A percentile compares a stretch with the other conserved stretches of the same genome.
phyloP scores from a whole-genome alignment of 139 green algal genomes.

The Marvania coccoides region DNA sequence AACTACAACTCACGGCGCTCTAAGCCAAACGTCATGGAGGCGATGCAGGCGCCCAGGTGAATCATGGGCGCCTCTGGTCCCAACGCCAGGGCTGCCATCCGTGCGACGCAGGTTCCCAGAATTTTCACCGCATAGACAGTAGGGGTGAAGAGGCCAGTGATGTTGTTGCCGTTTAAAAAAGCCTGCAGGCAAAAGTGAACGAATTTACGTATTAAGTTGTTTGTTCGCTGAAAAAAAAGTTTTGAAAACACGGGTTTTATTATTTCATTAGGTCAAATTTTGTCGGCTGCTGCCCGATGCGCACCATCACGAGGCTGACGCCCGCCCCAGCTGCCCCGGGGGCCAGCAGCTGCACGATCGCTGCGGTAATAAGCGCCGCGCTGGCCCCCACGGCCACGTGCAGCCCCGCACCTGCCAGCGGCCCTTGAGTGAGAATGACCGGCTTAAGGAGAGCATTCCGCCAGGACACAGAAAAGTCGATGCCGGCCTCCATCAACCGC shows the following conservation, averaged over 20 bases:
- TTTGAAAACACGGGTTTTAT: too few relatives aligned
- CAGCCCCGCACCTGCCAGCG: too few relatives aligned
- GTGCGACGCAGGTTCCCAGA: conserved; percentile 26
- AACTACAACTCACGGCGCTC: conserved; percentile 2
- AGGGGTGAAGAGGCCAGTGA: conserved; percentile 36
- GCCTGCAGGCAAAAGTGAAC: too few relatives aligned
- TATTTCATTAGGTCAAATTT: too few relatives aligned
- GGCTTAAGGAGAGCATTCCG: conserved; percentile 27
- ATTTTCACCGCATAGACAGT: conserved; percentile 12
- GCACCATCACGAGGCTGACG: conserved; percentile 82
- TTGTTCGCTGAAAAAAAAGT: too few relatives aligned
- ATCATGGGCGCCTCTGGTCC: conserved; percentile 80
- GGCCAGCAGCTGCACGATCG: conserved; percentile 67
- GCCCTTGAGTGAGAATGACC: too few relatives aligned
- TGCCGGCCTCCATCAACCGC: conserved; percentile 24
- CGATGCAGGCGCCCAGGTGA: conserved; percentile 80
- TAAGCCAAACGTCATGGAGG: conserved; percentile 39
- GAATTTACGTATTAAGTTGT: too few relatives aligned
- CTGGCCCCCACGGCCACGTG: conserved; percentile 8
- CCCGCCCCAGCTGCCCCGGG: conserved; percentile 68
- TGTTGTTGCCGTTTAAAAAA: conserved; percentile 28
- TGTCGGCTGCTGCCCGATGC: too few relatives aligned
- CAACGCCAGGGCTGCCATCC: conserved; percentile 28
- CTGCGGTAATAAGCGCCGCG: neutral
- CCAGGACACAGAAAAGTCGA: neutral